Conservation (phyloP, 106 monocot species). For the Posidonia australis region DNA sequence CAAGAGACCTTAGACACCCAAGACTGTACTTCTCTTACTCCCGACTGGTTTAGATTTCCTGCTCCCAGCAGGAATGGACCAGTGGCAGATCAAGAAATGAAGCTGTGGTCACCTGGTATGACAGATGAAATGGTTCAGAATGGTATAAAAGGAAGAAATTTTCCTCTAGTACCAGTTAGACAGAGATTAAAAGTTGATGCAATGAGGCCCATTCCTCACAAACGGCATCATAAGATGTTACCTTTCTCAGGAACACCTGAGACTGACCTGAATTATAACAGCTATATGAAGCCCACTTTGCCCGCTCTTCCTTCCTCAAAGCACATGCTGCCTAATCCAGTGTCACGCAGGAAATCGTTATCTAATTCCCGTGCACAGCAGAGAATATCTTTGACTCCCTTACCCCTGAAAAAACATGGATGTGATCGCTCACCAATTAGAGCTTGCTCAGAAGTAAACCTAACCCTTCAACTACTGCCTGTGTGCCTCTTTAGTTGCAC, state of each 20-base stretch:
- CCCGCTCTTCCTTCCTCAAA: slow-evolving; percentile 18
- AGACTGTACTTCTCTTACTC: slow-evolving; percentile 12
- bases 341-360: slow-evolving; percentile 44
- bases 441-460: slow-evolving; percentile 65
- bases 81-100: slow-evolving; percentile 18
- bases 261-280: slow-evolving; percentile 23
- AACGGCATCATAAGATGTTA: slow-evolving; percentile 40
- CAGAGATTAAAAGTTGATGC: slow-evolving; percentile 36
- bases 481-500: no score
- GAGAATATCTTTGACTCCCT: slow-evolving; percentile 58
- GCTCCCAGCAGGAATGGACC: slow-evolving; percentile 30
- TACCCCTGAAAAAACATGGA: slow-evolving; percentile 83
- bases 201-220: slow-evolving; percentile 71
- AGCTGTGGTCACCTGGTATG: neutral
- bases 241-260: slow-evolving; percentile 33
- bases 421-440: slow-evolving; percentile 54
- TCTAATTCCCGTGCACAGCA: slow-evolving; percentile 60
- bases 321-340: slow-evolving; percentile 33
- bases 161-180: slow-evolving; percentile 8
- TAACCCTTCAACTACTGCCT: neutral
- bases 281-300: slow-evolving; percentile 28
- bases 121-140: slow-evolving; percentile 7
- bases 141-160: slow-evolving; percentile 7
- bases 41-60: slow-evolving; percentile 35
- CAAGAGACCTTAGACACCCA: slow-evolving; percentile 13